Base-by-base conservation (phyloP, 2,329 filamentous ascomycete species). In the Fusarium burgessii region DNA sequence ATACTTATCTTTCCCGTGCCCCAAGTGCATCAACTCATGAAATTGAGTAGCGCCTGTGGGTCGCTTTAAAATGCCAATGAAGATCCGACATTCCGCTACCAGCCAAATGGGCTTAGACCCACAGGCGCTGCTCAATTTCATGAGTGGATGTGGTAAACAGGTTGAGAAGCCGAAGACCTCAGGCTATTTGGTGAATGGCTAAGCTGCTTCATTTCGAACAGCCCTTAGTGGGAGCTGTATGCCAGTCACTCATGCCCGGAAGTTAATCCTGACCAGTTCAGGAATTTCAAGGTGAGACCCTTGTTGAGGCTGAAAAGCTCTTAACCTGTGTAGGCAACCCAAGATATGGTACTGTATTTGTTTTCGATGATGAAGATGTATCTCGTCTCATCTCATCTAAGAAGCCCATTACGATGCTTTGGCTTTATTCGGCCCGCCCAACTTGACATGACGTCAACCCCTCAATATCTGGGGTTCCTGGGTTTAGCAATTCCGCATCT, bases 391-490 rank as follows among this genome's bases (percentile, higher is more conserved):
- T 35, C 47, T 59, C 33, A 59, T 20, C 47, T 41, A 8, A 32
- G 32, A 54, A 50, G 10, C 9, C 9, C 54, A 57, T 55, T 29
- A 18, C 35, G 55, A 68, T 58, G 38, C 27, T 32, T 57, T 35
- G 25, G 56, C 20, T 56, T 32, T 33, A 70, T 71, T 73, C 71
- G 71, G 73, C 54, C 57, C 65, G 62, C 60, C 20, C 10, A 43
- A 35, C 43, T 14, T 29, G 46, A 15, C 14, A 56, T 76, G 74
- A 76, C 74, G 74, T 76, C 68, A 76, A 49, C 8, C 7, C n/a
- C 13, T 38, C 41, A 57, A 33, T 42, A 42, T 47, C 54, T 40
- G 63, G 63, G 45, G 38, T 49, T 25, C 43, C 49, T 52, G 55
- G 57, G 45, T 64, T 58, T 20, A 70, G 47, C 32, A 25, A 43